These are phyloP conservation scores for Nigrograna mackinnonii DNA, from an alignment of 2,329 filamentous ascomycete species.

Conservation along the genomic window DNA sequence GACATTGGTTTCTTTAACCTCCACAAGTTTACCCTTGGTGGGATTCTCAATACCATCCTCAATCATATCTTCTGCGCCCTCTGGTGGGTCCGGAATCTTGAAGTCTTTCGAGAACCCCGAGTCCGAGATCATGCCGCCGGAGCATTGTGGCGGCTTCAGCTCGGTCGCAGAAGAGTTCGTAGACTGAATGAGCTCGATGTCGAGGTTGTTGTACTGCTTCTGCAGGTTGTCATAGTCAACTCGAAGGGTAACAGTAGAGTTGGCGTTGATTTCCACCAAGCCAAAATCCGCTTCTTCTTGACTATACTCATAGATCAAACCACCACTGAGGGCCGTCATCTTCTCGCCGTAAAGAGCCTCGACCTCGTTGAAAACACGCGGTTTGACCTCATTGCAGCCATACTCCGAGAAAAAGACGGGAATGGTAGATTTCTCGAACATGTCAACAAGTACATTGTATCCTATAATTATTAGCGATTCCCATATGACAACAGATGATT, in stretches of 20 bases:
- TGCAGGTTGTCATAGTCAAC: conserved; percentile 68
- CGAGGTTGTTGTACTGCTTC: conserved; percentile 73
- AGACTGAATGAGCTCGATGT: conserved; percentile 69
- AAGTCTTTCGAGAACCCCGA: conserved; percentile 76
- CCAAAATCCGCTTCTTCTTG: conserved; percentile 68
- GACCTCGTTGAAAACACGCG: conserved; percentile 77
- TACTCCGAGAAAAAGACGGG: conserved; percentile 84
- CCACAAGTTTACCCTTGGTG: conserved; percentile 60
- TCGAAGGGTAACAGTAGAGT: conserved; percentile 47
- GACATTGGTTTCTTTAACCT: conserved; percentile 60
- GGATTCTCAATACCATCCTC: conserved; percentile 71
- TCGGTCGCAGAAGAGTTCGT: conserved; percentile 61
- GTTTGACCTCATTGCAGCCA: conserved; percentile 69
- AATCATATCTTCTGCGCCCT: conserved; percentile 72
- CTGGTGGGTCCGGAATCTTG: conserved; percentile 73
- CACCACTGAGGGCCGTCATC: conserved; percentile 76
- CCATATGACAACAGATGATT: neutral
- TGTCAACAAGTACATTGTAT: conserved; percentile 65
- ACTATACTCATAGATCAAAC: conserved; percentile 80
- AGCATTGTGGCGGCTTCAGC: conserved; percentile 67
- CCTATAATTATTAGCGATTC: conserved; percentile 42
- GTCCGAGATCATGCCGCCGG: conserved; percentile 65
- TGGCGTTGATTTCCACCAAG: conserved; percentile 48
- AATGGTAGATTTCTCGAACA: conserved; percentile 68
- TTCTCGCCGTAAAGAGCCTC: conserved; percentile 70